Percentiles rank a stretch among this genome's conserved stretches.
Conservation (phyloP, 805 yeast genomes). For the Sugiyamaella marilandica region DNA sequence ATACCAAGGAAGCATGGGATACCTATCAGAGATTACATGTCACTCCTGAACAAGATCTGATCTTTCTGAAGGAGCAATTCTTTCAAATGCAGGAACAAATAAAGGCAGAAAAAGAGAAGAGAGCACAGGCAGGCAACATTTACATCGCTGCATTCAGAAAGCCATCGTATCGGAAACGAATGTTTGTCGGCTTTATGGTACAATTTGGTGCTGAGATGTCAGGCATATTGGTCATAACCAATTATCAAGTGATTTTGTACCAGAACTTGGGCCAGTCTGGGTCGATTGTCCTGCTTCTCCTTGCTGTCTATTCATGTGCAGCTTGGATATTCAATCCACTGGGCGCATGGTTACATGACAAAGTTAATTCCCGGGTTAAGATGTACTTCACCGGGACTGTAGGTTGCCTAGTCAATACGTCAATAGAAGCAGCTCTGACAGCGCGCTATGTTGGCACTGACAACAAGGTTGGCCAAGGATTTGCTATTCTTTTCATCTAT, state of each 20-base stretch:
- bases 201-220: slow-evolving; percentile 13
- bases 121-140: slow-evolving; percentile 5
- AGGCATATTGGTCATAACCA: slow-evolving; percentile 8
- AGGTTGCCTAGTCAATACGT: slow-evolving; percentile 6
- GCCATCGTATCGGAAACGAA: slow-evolving; percentile 9
- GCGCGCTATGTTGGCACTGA: slow-evolving; percentile 4
- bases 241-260: slow-evolving; percentile 8
- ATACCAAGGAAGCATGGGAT: not conserved
- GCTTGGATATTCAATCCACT: slow-evolving; percentile 11
- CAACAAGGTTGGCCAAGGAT: slow-evolving; percentile 2
- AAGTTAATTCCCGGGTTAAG: slow-evolving; percentile 8
- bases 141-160: not conserved
- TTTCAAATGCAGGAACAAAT: slow-evolving; percentile 8
- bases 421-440: slow-evolving; percentile 8
- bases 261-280: slow-evolving; percentile 9
- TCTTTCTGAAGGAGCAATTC: not conserved
- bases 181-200: slow-evolving; percentile 10
- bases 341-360: slow-evolving; percentile 9
- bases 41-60: not conserved
- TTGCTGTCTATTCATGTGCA: slow-evolving; percentile 7
- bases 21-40: not conserved
- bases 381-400: slow-evolving; percentile 8
- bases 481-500: slow-evolving; percentile 11
- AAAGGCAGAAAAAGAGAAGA: slow-evolving; percentile 3
- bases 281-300: slow-evolving; percentile 3